Percentiles rank a stretch among this genome's conserved stretches.
Conservation (phyloP, 345 rosid species). For the Populus nigra region DNA sequence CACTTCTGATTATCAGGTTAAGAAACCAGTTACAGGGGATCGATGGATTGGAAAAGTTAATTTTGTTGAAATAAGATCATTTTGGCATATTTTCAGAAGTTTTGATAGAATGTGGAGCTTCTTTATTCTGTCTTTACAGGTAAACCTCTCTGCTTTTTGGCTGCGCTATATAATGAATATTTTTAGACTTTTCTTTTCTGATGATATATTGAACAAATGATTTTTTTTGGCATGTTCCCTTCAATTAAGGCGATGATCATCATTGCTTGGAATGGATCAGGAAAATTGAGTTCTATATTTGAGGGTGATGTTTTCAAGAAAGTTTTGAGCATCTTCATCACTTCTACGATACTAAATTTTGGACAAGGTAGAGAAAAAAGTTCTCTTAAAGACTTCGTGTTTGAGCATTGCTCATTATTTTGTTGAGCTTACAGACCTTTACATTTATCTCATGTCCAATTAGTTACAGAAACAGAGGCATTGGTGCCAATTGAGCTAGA, state of each 20-base stretch:
- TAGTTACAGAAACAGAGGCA: too few relatives aligned
- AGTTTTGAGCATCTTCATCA: slow-evolving; percentile 82
- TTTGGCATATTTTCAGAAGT: slow-evolving; percentile 98
- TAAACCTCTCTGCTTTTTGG: slow-evolving; percentile 17
- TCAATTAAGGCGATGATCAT: slow-evolving; percentile 80
- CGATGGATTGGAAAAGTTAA: slow-evolving; percentile 95
- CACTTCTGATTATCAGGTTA: slow-evolving; percentile 48
- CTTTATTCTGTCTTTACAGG: slow-evolving; percentile 86
- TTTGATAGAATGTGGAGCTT: slow-evolving; percentile 99
- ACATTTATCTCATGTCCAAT: too few relatives aligned
- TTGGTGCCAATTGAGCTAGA: too few relatives aligned
- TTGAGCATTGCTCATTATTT: neutral
- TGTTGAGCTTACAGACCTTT: too few relatives aligned
- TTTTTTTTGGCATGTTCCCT: slow-evolving; percentile 16
- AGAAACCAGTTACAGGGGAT: slow-evolving; percentile 54
- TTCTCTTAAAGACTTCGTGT: neutral
- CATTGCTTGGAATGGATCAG: slow-evolving; percentile 87
- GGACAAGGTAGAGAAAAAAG: slow-evolving; percentile 67
- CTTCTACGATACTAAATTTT: slow-evolving; percentile 93
- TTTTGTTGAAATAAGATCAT: slow-evolving; percentile 95
- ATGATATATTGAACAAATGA: neutral
- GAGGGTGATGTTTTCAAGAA: slow-evolving; percentile 62
- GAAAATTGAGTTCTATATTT: slow-evolving; percentile 54
- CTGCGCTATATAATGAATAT: too few relatives aligned
- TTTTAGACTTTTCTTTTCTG: too few relatives aligned